These are phyloP conservation scores for Inga leiocalycina DNA, from an alignment of 306 rosid species.

Conservation along the genomic window DNA sequence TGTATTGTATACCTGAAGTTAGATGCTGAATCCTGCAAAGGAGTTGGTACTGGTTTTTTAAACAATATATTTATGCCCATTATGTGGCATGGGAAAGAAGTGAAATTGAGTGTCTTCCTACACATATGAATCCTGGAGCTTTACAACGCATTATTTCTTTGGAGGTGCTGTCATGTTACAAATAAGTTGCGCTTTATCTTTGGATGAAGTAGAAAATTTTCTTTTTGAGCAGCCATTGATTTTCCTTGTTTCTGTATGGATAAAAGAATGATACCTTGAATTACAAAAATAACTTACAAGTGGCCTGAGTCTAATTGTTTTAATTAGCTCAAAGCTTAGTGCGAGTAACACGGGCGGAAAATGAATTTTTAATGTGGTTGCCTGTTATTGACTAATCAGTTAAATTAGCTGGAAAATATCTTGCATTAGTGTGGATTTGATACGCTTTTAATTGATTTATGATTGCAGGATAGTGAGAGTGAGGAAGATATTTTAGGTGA, in stretches of 20 bases:
- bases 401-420: slow-evolving; percentile 17
- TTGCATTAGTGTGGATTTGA: slow-evolving; percentile 15
- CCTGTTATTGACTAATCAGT: background rate
- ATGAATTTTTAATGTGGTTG: background rate
- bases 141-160: background rate
- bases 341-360: background rate
- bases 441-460: slow-evolving; percentile 9
- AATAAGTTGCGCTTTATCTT: background rate
- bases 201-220: background rate
- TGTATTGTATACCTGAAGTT: background rate
- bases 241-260: background rate
- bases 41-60: background rate
- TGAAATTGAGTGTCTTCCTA: background rate
- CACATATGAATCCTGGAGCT: background rate
- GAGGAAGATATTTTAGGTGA: slow-evolving; percentile 91
- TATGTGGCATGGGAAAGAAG: background rate
- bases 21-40: background rate
- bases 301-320: background rate
- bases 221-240: background rate
- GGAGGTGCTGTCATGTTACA: background rate
- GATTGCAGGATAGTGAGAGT: slow-evolving; percentile 75
- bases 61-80: background rate
- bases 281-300: background rate
- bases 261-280: slow-evolving; percentile 18
- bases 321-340: background rate